Conservation (phyloP, 805 yeast genomes). For the Candida qinlingensis region DNA sequence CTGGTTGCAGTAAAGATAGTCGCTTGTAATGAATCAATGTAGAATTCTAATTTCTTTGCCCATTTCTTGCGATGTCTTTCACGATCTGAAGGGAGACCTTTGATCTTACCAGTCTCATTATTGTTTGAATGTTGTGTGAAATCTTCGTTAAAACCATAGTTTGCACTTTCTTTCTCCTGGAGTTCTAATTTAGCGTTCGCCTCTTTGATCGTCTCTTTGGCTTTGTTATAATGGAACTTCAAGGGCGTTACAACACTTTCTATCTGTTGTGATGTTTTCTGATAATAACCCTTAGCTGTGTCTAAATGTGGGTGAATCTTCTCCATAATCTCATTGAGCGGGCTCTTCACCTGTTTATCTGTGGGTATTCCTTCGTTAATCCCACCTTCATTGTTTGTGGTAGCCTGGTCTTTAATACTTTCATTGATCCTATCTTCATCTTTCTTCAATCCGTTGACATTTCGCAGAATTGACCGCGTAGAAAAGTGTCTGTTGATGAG, state of each 20-base stretch:
- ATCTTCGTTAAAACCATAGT: slow-evolving; percentile 33
- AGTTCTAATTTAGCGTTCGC: slow-evolving; percentile 33
- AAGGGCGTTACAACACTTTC: slow-evolving; percentile 11
- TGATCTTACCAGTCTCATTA: slow-evolving; percentile 22
- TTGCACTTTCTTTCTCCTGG: slow-evolving; percentile 32
- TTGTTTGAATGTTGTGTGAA: slow-evolving; percentile 11
- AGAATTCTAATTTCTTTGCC: slow-evolving; percentile 41
- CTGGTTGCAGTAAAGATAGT: slow-evolving; percentile 56
- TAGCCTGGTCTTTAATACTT: background rate
- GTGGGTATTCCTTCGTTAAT: background rate
- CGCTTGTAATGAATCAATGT: slow-evolving; percentile 50
- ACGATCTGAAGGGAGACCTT: slow-evolving; percentile 41
- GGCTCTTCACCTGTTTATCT: background rate
- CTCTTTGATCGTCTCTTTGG: slow-evolving; percentile 30
- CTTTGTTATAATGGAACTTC: slow-evolving; percentile 22
- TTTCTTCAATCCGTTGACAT: background rate
- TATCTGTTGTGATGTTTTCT: slow-evolving; percentile 12
- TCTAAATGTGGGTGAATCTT: slow-evolving; percentile 20
- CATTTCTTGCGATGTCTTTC: slow-evolving; percentile 35
- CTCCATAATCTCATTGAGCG: slow-evolving; percentile 11
- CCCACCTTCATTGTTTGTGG: background rate
- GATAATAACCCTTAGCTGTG: slow-evolving; percentile 13
- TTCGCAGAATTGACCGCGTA: background rate
- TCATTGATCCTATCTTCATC: too few relatives aligned
- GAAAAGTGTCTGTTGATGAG: background rate